Evolutionary conservation across 2,329 filamentous ascomycete genomes (phyloP), one percentile per base, ranked within the genome.

Genomic region (Dothideomycetes sp.): DNA sequence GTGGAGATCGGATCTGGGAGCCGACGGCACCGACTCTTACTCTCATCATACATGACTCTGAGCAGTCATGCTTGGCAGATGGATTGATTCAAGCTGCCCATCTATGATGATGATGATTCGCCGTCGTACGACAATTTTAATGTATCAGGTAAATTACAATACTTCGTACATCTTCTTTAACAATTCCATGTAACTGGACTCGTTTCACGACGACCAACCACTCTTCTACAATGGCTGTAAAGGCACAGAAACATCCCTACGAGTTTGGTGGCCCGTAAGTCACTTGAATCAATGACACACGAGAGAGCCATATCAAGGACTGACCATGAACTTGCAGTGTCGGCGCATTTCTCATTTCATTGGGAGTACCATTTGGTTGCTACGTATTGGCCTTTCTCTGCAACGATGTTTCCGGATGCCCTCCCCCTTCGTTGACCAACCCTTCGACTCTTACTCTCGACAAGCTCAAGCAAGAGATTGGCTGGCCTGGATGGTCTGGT

Each of bases 361-460:
- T 93, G 53, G 80, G 80, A 43, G 76, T 95, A 1, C 89, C 89
- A 0, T 46, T 87, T 29, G 71, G 88, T 49, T 75, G 86, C 52
- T 94, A 91, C 64, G 59, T 79, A 52, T 81, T 89, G 57, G 73
- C 80, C 33, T 94, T 95, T 57, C 69, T 82, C 53, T 95, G 89
- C 73, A 96, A 95, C 65, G 88, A 96, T 60, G 69, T 93, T 48
- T 82, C 85, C 7, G 89, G 91, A 44, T 96, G 91, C 58, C 91
- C 89, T 33, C 80, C 84, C 3, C 86, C 88, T 3, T 86, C 84
- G 4, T 70, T 89, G 7, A 72, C 94, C 25, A 71, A 73, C 50
- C 87, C 84, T 22, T 54, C 55, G 5, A 52, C 51, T n/a, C 49
- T 59, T 30, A 51, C 53, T 2, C 66, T 87, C 33, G 74, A 80